These are phyloP conservation scores for Dendrobium chrysotoxum DNA, from an alignment of 106 monocot species.

Conservation along the genomic window DNA sequence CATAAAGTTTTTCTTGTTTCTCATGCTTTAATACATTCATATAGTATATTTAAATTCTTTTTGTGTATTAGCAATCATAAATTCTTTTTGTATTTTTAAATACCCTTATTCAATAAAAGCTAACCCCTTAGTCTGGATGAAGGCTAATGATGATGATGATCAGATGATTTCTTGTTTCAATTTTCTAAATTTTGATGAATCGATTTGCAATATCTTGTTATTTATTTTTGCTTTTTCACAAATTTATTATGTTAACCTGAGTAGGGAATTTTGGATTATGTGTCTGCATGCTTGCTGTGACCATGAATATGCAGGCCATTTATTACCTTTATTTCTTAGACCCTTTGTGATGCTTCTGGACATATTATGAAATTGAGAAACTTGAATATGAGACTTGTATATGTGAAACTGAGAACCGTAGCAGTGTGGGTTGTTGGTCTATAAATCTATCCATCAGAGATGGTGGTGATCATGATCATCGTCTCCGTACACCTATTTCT, in stretches of 20 bases:
- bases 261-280: neutral
- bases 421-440: neutral
- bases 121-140: neutral
- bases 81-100: too few relatives aligned
- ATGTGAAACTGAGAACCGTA: neutral
- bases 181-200: neutral
- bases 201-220: neutral
- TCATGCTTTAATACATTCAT: neutral
- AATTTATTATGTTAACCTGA: neutral
- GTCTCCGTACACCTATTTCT: neutral
- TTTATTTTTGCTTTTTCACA: neutral
- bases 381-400: neutral
- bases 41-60: neutral
- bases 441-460: neutral
- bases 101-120: neutral
- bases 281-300: neutral
- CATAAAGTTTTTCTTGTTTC: neutral
- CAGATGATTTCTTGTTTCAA: neutral
- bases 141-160: neutral
- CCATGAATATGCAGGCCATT: neutral
- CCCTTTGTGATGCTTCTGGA: neutral
- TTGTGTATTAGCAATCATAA: neutral
- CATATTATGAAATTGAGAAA: neutral
- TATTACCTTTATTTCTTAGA: neutral
- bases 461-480: neutral